Conservation (phyloP, 129 eudicot genomes). For the Cynara cardunculus region DNA sequence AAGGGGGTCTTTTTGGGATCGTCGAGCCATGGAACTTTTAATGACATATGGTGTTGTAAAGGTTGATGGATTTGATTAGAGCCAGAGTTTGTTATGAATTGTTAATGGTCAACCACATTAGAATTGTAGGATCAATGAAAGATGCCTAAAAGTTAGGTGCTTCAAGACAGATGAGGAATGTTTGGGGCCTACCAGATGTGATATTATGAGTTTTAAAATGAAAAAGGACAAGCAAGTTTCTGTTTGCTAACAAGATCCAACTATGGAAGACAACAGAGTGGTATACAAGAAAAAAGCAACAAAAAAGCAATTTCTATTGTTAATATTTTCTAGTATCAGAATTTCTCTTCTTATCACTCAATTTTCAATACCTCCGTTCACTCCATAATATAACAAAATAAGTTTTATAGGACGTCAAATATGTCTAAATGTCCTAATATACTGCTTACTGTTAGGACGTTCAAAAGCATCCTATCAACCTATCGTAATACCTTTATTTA, state of each 20-base stretch:
- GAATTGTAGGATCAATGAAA: conserved; percentile 28
- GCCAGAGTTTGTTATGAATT: conserved; percentile 3
- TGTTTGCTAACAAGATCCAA: conserved; percentile 28
- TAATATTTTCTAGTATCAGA: conserved; percentile 5
- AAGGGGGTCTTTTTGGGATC: not conserved
- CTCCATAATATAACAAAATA: not conserved
- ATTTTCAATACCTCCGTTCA: not conserved
- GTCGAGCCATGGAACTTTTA: not conserved
- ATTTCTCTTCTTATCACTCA: conserved; percentile 8
- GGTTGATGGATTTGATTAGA: conserved; percentile 11
- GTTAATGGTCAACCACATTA: conserved; percentile 17
- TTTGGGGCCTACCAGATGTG: conserved; percentile 40
- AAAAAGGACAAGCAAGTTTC: conserved; percentile 20
- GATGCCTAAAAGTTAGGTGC: conserved; percentile 33
- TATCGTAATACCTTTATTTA: not conserved
- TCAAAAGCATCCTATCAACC: not conserved
- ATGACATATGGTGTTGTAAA: conserved; percentile 4
- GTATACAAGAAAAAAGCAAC: conserved; percentile 9
- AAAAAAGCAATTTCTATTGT: not conserved
- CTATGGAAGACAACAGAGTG: conserved; percentile 17
- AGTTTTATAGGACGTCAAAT: not conserved
- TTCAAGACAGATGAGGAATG: conserved; percentile 30
- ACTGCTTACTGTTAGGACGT: not conserved
- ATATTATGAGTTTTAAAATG: conserved; percentile 19
- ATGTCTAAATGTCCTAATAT: not conserved